Evolutionary conservation across 2,329 filamentous ascomycete genomes (phyloP).

Genomic region (Penicillium sp.): DNA sequence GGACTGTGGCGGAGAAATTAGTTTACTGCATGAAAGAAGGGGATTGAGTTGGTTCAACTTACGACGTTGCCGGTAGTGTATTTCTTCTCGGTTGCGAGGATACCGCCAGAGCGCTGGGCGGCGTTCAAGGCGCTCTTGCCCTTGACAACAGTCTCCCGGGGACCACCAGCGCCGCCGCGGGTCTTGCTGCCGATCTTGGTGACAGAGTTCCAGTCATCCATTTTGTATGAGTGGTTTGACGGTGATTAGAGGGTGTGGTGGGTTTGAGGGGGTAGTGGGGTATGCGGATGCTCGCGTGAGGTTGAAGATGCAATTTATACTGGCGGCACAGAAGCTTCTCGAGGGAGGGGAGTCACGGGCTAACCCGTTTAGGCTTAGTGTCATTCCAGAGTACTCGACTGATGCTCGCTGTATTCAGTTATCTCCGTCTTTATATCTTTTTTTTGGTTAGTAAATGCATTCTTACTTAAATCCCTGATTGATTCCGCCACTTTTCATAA

Average conservation of each 20-base stretch:
- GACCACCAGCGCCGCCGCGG: conserved; percentile 58
- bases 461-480: background rate
- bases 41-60: conserved; percentile 26
- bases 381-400: background rate
- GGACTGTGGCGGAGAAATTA: conserved; percentile 36
- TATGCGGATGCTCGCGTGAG: conserved; percentile 33
- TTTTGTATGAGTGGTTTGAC: conserved; percentile 30
- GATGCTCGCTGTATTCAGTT: background rate
- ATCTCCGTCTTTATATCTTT: background rate
- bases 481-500: background rate
- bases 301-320: conserved; percentile 36
- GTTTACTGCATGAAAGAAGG: background rate
- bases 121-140: conserved; percentile 85
- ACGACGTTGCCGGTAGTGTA: conserved; percentile 73
- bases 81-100: conserved; percentile 92
- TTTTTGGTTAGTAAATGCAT: background rate
- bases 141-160: conserved; percentile 84
- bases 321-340: conserved; percentile 39
- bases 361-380: conserved; percentile 26
- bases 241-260: background rate
- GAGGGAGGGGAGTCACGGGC: conserved; percentile 28
- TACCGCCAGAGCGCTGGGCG: conserved; percentile 73
- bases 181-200: conserved; percentile 93
- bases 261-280: conserved; percentile 11
- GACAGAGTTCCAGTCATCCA: conserved; percentile 82